Evolutionary conservation across 176 grass and related monocot genomes (phyloP).

Genomic region (Carex myosuroides): DNA sequence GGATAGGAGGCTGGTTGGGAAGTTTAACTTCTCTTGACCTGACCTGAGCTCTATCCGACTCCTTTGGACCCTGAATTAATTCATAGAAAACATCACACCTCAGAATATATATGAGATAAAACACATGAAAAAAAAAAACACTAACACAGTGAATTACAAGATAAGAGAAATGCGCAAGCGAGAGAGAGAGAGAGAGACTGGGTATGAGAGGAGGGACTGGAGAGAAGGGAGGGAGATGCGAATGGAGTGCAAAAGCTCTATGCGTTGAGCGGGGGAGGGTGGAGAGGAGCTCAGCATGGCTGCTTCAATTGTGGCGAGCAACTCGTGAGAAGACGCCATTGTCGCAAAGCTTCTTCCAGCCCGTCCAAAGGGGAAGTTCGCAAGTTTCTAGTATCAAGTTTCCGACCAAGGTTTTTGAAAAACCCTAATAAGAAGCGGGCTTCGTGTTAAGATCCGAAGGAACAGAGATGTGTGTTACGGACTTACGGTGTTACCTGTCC

Average conservation of each 20-base stretch:
- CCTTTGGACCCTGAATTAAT: conserved; percentile 59
- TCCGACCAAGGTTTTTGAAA: not conserved
- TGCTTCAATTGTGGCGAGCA: conserved; percentile 60
- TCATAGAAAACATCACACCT: conserved; percentile 14
- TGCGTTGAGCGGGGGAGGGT: conserved; percentile 65
- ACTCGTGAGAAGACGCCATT: conserved; percentile 50
- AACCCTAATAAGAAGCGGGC: conserved; percentile 3
- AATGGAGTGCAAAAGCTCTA: conserved; percentile 80
- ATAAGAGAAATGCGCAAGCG: not conserved
- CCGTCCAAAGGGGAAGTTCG: not conserved
- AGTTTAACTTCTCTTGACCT: conserved; percentile 73
- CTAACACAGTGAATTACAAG: not conserved
- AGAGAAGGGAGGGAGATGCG: conserved; percentile 54
- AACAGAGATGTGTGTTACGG: not conserved
- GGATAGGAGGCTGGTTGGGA: conserved; percentile 50
- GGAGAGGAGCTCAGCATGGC: conserved; percentile 58
- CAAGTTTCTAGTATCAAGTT: conserved; percentile 24
- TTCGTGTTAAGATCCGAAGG: not conserved
- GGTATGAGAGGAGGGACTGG: conserved; percentile 61
- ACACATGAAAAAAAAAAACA: not conserved
- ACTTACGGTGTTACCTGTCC: no score
- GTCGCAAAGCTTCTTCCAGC: conserved; percentile 21
- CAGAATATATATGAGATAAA: not conserved
- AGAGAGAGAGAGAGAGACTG: conserved; percentile 23
- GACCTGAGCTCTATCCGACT: conserved; percentile 72